These are phyloP conservation scores for Paraphoma chrysanthemicola DNA, from an alignment of 2,329 filamentous ascomycete genomes.

Conservation along the genomic window DNA sequence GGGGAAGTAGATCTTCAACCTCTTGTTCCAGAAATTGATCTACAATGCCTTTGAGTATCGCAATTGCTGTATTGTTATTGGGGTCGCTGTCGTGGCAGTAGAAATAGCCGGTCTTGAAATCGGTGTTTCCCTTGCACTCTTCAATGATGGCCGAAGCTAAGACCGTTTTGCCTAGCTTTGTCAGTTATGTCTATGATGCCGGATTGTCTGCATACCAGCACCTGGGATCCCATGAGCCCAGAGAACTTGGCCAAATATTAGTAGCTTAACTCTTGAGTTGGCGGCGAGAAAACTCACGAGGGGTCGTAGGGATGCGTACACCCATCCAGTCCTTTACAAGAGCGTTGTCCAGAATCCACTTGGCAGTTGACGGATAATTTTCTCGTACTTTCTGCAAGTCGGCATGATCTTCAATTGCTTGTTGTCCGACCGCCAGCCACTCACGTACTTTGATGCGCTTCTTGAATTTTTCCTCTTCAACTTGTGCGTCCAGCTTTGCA, in stretches of 20 bases:
- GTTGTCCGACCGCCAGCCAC: slow-evolving; percentile 25
- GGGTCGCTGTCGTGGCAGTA: slow-evolving; percentile 31
- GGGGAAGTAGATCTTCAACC: slow-evolving; percentile 18
- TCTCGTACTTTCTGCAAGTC: slow-evolving; percentile 8
- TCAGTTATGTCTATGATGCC: not conserved
- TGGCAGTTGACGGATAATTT: slow-evolving; percentile 17
- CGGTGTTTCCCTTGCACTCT: slow-evolving; percentile 11
- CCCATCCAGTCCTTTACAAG: slow-evolving; percentile 26
- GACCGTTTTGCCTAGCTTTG: slow-evolving; percentile 32
- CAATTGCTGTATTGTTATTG: slow-evolving; percentile 16
- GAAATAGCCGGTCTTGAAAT: slow-evolving; percentile 21
- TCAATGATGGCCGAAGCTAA: slow-evolving; percentile 35
- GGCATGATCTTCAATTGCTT: slow-evolving; percentile 19
- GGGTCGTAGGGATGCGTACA: slow-evolving; percentile 8
- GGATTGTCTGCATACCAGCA: slow-evolving; percentile 18
- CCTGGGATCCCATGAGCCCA: slow-evolving; percentile 27
- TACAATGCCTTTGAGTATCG: slow-evolving; percentile 23
- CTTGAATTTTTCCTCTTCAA: slow-evolving; percentile 18
- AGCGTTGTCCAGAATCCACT: slow-evolving; percentile 29
- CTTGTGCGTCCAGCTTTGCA: slow-evolving; percentile 10
- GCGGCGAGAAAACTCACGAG: not conserved
- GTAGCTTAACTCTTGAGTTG: not conserved
- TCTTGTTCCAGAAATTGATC: slow-evolving; percentile 25
- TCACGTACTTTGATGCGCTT: slow-evolving; percentile 20
- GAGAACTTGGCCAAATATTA: slow-evolving; percentile 19